phyloP scores from a whole-genome alignment of 345 rosid genomes.

The Mercurialis annua region DNA sequence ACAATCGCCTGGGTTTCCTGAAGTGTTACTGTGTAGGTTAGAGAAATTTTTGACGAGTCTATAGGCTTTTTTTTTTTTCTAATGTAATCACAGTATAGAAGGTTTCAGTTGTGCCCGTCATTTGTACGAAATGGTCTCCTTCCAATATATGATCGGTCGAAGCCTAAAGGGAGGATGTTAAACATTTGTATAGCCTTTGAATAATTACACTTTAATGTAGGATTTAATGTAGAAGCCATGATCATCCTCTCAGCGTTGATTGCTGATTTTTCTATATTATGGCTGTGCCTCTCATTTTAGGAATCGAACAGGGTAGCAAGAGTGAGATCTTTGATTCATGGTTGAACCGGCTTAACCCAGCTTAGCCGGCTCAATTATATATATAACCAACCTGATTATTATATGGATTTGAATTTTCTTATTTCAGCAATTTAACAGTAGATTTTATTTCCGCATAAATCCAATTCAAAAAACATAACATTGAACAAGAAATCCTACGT shows the following conservation, averaged over 20 bases:
- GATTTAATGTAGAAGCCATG: neutral
- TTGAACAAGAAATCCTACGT: too few relatives aligned
- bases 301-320: too few relatives aligned
- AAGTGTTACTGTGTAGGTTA: constrained; percentile 17
- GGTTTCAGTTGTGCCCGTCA: constrained; percentile 9
- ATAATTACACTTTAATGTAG: neutral
- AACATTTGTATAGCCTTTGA: constrained; percentile 12
- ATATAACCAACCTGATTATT: too few relatives aligned
- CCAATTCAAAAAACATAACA: too few relatives aligned
- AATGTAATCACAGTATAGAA: constrained; percentile 31
- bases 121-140: neutral
- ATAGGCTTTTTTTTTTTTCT: constrained; percentile 28
- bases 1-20: constrained; percentile 1
- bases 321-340: too few relatives aligned
- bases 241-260: neutral
- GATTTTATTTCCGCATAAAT: too few relatives aligned
- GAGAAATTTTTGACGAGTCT: constrained; percentile 21
- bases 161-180: neutral
- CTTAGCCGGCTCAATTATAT: too few relatives aligned
- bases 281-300: neutral
- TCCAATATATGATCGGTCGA: neutral
- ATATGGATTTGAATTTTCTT: too few relatives aligned
- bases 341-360: too few relatives aligned
- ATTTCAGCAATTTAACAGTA: too few relatives aligned
- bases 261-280: neutral